Conservation (phyloP, 257 asterid species). For the Knoxia roxburghii region DNA sequence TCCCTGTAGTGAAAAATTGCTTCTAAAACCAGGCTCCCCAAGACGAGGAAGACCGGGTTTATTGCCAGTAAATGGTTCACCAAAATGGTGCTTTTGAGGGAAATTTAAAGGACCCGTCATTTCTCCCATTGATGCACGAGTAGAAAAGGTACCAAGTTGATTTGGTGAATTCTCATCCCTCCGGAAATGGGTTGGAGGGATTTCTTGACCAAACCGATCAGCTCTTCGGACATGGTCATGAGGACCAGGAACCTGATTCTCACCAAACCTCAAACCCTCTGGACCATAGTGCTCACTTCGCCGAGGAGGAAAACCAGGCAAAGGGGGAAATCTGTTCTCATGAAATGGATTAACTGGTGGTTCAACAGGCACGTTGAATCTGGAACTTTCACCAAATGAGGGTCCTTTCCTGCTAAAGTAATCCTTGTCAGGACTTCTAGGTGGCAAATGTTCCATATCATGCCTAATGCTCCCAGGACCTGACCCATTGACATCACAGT, state of each 20-base stretch:
- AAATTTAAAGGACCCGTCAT: slow-evolving; percentile 38
- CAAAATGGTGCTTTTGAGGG: slow-evolving; percentile 38
- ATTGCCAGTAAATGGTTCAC: slow-evolving; percentile 44
- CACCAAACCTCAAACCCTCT: slow-evolving; percentile 45
- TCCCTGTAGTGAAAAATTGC: slow-evolving; percentile 50
- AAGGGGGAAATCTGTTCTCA: slow-evolving; percentile 46
- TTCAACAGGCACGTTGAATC: slow-evolving; percentile 42
- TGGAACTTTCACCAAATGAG: slow-evolving; percentile 59
- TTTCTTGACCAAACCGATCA: slow-evolving; percentile 46
- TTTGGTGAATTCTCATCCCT: slow-evolving; percentile 43
- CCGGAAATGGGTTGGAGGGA: slow-evolving; percentile 36
- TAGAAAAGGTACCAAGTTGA: slow-evolving; percentile 51
- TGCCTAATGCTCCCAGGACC: slow-evolving; percentile 49
- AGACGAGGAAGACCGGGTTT: slow-evolving; percentile 38
- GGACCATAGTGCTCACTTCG: slow-evolving; percentile 51
- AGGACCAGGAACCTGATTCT: slow-evolving; percentile 42
- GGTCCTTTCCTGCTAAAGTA: slow-evolving; percentile 48
- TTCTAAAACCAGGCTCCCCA: slow-evolving; percentile 62
- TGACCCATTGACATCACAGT: slow-evolving; percentile 34
- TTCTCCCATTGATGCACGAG: slow-evolving; percentile 39
- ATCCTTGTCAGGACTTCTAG: slow-evolving; percentile 34
- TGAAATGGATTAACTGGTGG: slow-evolving; percentile 45
- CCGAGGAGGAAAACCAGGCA: slow-evolving; percentile 44
- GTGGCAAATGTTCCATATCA: slow-evolving; percentile 37
- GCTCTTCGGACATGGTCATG: slow-evolving; percentile 38